Evolutionary conservation across 257 asterid species (phyloP), one percentile per base, ranked within the genome.

Genomic region (Solanum gracilifrons): DNA sequence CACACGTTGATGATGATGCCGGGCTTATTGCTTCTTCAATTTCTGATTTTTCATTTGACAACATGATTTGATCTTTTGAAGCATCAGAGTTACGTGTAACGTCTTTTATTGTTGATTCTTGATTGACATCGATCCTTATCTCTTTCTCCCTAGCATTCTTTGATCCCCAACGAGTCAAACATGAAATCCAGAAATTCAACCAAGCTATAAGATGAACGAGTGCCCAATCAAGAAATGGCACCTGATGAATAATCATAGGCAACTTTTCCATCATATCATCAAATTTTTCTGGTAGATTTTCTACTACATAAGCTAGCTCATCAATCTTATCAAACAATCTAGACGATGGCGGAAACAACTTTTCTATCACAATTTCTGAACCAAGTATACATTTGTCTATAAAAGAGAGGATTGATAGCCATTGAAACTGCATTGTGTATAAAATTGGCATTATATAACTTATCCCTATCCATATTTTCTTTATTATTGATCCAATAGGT

Each of bases 321-420:
- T 95, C 97, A 5, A 94, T 83, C 41, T 86, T 90, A 84, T 94
- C 89, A 71, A 95, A 95, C 2, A 92, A 6, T n/a, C 6, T 15
- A 2, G 90, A 64, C 13, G 93, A 89, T 18, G 89, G 91, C 0
- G 98, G 98, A 90, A 95, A 85, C n/a, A 92, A 13, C 64, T 36
- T 33, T 90, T 94, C 96, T 37, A 87, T 85, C 58, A 82, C 33
- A 41, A 29, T 16, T 71, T 92, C 95, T 5, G 88, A 2, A 9
- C 82, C 15, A 33, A 95, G 92, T 25, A 94, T 91, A 2, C 89
- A 88, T 41, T 94, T 96, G 85, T 95, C 98, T 4, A 91, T 21
- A 43, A 89, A 84, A 11, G 93, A 86, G 20, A 92, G 87, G 35
- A 91, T 16, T 10, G 92, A 88, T 3, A 95, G 87, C 89, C 94